Evolutionary conservation across 768 basidiomycete species (phyloP).

Genomic region (Hericium erinaceus): DNA sequence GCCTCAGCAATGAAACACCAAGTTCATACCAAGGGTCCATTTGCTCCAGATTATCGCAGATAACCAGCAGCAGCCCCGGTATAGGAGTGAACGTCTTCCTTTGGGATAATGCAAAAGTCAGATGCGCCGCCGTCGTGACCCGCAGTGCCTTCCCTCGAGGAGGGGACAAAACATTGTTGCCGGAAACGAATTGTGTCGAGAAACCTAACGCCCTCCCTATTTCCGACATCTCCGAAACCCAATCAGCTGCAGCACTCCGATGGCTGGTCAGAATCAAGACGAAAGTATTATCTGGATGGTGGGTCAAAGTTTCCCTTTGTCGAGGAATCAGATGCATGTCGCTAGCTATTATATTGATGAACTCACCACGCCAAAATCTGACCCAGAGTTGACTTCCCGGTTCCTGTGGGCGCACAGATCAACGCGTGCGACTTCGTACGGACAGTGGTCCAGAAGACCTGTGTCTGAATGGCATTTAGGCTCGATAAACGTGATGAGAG

Average conservation of each 20-base stretch:
- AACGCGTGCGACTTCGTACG: constrained; percentile 61
- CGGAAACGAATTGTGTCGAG: constrained; percentile 26
- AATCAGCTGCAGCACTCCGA: constrained; percentile 45
- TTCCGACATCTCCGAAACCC: constrained; percentile 41
- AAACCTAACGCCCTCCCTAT: constrained; percentile 31
- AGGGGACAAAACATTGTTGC: constrained; percentile 24
- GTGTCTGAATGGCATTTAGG: constrained; percentile 85
- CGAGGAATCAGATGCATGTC: constrained; percentile 5
- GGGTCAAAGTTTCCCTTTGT: constrained; percentile 46
- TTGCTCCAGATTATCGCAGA: constrained; percentile 82
- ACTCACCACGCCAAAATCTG: constrained; percentile 67
- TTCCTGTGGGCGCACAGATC: constrained; percentile 69
- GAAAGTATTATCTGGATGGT: constrained; percentile 37
- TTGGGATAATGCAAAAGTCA: constrained; percentile 36
- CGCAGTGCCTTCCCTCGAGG: constrained; percentile 39
- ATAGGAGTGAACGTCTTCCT: constrained; percentile 19
- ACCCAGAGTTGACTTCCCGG: constrained; percentile 72
- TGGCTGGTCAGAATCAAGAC: constrained; percentile 57
- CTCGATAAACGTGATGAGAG: constrained; percentile 39
- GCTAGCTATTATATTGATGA: not conserved
- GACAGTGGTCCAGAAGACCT: constrained; percentile 74
- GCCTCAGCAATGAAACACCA: constrained; percentile 60
- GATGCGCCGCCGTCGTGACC: constrained; percentile 43
- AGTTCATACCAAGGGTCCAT: constrained; percentile 79
- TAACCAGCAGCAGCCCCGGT: constrained; percentile 47